Base-by-base conservation (phyloP, 805 yeast species). In the Candida nanaspora region DNA sequence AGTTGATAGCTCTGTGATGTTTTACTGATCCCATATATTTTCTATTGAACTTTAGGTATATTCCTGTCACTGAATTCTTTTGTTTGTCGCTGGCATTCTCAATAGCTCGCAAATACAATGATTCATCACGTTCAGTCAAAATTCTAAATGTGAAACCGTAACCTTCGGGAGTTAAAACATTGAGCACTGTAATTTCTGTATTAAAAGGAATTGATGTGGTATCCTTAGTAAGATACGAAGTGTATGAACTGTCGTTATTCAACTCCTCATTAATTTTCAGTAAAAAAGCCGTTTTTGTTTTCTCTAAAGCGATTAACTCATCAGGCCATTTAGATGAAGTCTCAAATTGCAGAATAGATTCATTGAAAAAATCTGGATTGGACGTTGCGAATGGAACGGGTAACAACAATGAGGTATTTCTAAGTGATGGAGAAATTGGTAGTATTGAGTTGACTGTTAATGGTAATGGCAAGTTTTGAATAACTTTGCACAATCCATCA, bases 281-380 rank as follows among this genome's bases (percentile, higher is more conserved):
- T 51, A 91, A 65, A 50, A 93, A 86, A 7, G 98, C 98, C 26
- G 94, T 77, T 56, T 93, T 93, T 14, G 95, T 83, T 53, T 83
- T 81, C 59, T 93, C 98, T 41, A 88, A 64, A 2, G 96, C 88
- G 31, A 70, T 64, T 6, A 87, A 58, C 57, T 93, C 96, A 60
- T 86, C 95, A 2, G 99, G 99, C 99, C 99, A 93, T 58, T 80
- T 79, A n/a, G 76, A 72, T 2, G 96, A 86, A 3, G 85, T 69
- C 63, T 93, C 98, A 59, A 93, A 86, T 61, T 89, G 95, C 29
- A 93, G 57, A 9, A 93, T 71, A 14, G 82, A 80, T 34, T 85
- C 89, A 51, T 83, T 86, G 68, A 86, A 78, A 55, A 83, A 85
- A 53, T 83, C 86, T 4, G 87, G 88, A 49, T 74, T 79, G 2